These are phyloP conservation scores for Cyclotella choctawhatcheeana DNA, from an alignment of 108 stramenopile genomes.

Conservation along the genomic window DNA sequence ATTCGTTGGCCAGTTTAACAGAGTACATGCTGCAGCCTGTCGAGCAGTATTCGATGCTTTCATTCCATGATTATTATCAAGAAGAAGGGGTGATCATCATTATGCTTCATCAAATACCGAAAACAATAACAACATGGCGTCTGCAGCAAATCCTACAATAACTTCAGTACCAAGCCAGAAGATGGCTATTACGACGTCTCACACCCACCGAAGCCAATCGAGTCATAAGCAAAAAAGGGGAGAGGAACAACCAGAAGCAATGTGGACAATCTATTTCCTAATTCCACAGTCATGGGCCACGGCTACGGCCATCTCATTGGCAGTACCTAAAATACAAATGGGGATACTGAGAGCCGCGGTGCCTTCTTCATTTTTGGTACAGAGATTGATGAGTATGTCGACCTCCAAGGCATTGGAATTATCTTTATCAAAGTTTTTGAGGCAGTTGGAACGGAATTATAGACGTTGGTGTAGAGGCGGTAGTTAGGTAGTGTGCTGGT, in stretches of 20 bases:
- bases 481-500: too few species aligned
- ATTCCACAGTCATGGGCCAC: constrained; percentile 44
- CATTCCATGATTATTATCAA: constrained; percentile 59
- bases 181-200: constrained; percentile 49
- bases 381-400: constrained; percentile 43
- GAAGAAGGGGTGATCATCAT: too few species aligned
- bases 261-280: constrained; percentile 46
- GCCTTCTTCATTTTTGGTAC: constrained; percentile 49
- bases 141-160: constrained; percentile 1
- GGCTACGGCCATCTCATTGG: constrained; percentile 47
- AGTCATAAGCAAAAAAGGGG: constrained; percentile 14
- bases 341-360: constrained; percentile 43
- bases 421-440: constrained; percentile 49
- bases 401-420: constrained; percentile 50
- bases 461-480: constrained; percentile 52
- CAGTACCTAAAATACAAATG: constrained; percentile 36
- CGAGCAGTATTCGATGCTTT: constrained; percentile 46
- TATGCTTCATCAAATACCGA: too few species aligned
- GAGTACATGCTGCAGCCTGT: constrained; percentile 57
- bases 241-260: background rate
- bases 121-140: too few species aligned
- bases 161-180: constrained; percentile 3
- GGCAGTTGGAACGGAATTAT: constrained; percentile 52
- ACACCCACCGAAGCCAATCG: constrained; percentile 29
- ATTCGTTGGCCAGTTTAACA: constrained; percentile 17